Conservation (phyloP, 495 filamentous ascomycete species). For the Lophiotrema nucula region DNA sequence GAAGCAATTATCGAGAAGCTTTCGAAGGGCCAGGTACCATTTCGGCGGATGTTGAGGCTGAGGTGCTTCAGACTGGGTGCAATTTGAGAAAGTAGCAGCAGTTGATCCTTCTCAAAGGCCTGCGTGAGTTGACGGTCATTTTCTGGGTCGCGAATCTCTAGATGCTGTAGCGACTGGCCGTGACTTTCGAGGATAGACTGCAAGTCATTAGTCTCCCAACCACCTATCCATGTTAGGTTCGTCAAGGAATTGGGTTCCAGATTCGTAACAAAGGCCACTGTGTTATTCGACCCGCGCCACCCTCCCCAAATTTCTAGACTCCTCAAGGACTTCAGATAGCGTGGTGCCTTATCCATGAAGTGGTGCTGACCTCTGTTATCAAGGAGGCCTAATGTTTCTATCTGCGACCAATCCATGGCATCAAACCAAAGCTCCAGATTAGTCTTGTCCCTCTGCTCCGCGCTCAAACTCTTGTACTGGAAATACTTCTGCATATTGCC, state of each 20-base stretch:
- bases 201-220: neutral
- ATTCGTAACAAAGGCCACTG: neutral
- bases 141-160: neutral
- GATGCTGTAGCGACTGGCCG: neutral
- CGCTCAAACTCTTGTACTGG: neutral
- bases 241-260: neutral
- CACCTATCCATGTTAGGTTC: neutral
- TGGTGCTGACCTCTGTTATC: neutral
- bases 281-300: neutral
- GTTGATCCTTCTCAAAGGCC: neutral
- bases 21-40: slow-evolving; percentile 8
- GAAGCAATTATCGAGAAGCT: neutral
- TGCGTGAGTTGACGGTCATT: neutral
- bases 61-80: slow-evolving; percentile 6
- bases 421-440: slow-evolving; percentile 14
- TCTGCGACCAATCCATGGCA: slow-evolving; percentile 14
- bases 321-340: neutral
- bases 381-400: neutral
- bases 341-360: neutral
- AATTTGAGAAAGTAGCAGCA: neutral
- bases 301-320: neutral
- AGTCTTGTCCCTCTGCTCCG: neutral
- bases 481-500: neutral
- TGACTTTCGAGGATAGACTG: neutral
- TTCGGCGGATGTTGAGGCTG: slow-evolving; percentile 9